Evolutionary conservation across 192 early-diverging fungal genomes (phyloP), one percentile per base, ranked within the genome.

Genomic region (Hyaloraphidium curvatum): DNA sequence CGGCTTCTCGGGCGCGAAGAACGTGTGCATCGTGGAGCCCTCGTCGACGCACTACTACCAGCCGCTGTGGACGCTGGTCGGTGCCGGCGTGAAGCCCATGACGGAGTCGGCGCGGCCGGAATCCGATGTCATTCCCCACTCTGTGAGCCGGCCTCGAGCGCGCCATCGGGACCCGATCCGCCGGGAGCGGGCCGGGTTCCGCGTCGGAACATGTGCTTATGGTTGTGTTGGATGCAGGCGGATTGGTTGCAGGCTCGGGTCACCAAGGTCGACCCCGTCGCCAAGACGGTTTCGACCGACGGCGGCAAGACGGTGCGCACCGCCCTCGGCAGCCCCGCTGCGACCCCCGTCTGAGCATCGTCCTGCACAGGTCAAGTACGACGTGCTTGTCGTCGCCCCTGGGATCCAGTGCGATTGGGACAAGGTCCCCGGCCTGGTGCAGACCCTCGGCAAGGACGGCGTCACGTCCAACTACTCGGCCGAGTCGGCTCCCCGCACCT

Each of bases 1-100:
- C 17, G 11, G 11, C 5, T 48, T 48, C 43, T 25, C 82, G n/a
- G 77, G 79, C 54, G 66, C 70, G 52, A 65, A 70, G 31, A 65
- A 76, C 23, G 77, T 86, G 3, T 80, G 82, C n/a, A 71, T 86
- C 29, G 66, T 86, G 41, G 84, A 86, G 43, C 82, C 84, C 23
- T 74, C 84, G 0, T 57, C 56, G 35, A 66, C 64, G 1, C 50
- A 60, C 59, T 39, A 51, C 54, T 86, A 88, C 63, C 87, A 90
- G 73, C 87, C 87, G 29, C 59, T 90, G 48, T 90, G 84, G 73
- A 90, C 87, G 13, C 85, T 86, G 78, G 87, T 90, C 33, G 87
- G 87, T 31, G 81, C 68, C 50, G 87, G 87, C 17, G 62, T 90
- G 52, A 90, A 90, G 73, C 51, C 77, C 28, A 75, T 90, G 48